Percentiles rank a stretch among this genome's conserved stretches.
These are phyloP conservation scores for Globisporangium spiculum DNA, from an alignment of 352 stramenopile species.

Conservation along the genomic window DNA sequence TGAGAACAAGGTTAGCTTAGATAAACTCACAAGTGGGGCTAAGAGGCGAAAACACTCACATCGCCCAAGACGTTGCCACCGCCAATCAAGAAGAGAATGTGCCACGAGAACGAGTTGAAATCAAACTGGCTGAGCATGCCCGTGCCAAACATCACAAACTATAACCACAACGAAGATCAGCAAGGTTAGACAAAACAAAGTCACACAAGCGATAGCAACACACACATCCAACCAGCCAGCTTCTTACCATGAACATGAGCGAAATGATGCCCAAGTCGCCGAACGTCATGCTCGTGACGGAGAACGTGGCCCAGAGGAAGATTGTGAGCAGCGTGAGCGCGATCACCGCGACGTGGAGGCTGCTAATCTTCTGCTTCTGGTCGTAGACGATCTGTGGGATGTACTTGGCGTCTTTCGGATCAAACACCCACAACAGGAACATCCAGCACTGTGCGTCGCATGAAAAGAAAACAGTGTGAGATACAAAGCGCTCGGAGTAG, in stretches of 20 bases:
- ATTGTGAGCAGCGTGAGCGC: slow-evolving; percentile 89
- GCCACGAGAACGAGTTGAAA: slow-evolving; percentile 94
- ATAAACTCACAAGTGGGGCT: neutral
- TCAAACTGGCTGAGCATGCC: slow-evolving; percentile 91
- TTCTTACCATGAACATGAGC: slow-evolving; percentile 86
- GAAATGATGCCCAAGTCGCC: slow-evolving; percentile 91
- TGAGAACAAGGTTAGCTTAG: neutral
- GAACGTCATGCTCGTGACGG: slow-evolving; percentile 82
- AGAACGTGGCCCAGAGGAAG: slow-evolving; percentile 88
- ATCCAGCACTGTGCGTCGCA: slow-evolving; percentile 68
- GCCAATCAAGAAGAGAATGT: slow-evolving; percentile 92
- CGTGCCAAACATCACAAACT: slow-evolving; percentile 87
- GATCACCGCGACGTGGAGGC: slow-evolving; percentile 86
- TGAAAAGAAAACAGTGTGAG: neutral
- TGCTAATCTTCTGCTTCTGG: slow-evolving; percentile 88
- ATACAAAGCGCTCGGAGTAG: neutral
- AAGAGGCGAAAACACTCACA: slow-evolving; percentile 34
- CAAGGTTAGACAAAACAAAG: neutral
- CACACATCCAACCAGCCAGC: neutral
- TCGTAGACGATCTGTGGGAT: slow-evolving; percentile 93
- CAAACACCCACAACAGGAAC: slow-evolving; percentile 84
- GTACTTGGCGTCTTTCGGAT: slow-evolving; percentile 84
- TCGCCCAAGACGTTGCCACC: slow-evolving; percentile 91
- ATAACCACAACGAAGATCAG: neutral
- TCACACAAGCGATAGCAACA: neutral